A percentile compares a stretch with the other conserved stretches of the same genome.
These are phyloP conservation scores for Uronychia setigera DNA, from an alignment of 73 alveolate species.

Conservation along the genomic window DNA sequence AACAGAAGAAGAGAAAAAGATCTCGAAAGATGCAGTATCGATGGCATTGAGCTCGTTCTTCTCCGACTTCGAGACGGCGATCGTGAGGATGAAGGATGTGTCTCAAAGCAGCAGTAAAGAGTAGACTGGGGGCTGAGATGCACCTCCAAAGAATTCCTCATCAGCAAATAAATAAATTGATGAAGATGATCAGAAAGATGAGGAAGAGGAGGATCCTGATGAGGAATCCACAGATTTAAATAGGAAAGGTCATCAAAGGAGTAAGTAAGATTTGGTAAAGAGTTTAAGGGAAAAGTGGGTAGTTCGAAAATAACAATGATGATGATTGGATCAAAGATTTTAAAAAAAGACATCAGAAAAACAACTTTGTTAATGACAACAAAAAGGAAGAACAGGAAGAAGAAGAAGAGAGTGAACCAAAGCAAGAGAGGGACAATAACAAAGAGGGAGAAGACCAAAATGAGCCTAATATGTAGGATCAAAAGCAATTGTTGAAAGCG, in stretches of 20 bases:
- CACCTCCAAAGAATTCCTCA: background rate
- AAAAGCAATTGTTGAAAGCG: background rate
- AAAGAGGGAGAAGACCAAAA: background rate
- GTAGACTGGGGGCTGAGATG: background rate
- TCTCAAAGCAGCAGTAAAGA: background rate
- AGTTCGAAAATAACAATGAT: background rate
- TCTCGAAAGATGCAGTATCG: background rate
- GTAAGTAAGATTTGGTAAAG: too few relatives aligned
- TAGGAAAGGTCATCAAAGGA: too few relatives aligned
- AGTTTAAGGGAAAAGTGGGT: background rate
- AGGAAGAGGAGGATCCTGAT: constrained; percentile 6
- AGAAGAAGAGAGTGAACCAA: background rate
- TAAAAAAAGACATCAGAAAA: too few relatives aligned
- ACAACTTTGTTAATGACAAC: background rate
- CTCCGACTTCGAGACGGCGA: background rate
- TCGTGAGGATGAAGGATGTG: background rate
- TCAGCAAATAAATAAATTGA: background rate
- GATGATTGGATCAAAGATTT: too few relatives aligned
- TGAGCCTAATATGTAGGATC: background rate
- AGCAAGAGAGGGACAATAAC: background rate
- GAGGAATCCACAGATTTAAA: background rate
- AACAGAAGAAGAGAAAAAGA: background rate
- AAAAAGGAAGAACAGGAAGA: background rate
- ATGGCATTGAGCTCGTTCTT: background rate
- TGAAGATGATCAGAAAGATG: constrained; percentile 2